Base-by-base conservation (phyloP, 176 grass and related monocot species). In the Thinopyrum elongatum region DNA sequence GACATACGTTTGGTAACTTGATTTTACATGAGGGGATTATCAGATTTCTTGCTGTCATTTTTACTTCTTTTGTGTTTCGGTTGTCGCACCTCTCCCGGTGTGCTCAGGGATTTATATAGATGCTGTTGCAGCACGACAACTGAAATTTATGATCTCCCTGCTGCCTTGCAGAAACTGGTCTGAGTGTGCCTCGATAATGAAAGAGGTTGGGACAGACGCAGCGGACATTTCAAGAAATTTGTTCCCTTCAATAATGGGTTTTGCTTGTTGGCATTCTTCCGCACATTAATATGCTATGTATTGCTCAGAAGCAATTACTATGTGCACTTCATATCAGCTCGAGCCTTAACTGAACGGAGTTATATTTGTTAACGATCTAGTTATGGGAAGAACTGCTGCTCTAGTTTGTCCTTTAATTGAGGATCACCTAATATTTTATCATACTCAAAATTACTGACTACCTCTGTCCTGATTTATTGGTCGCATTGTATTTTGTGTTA, bases 141-240 rank as follows among this genome's bases (percentile, higher is more conserved):
- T 51, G 55, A 76, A 89, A 78, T 66, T 80, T 82, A 69, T 74
- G 38, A 58, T 74, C 68, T 83, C 22, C 23, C 77, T 87, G 39
- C 31, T 95, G 49, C 74, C 31, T 71, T 86, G 44, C 91, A 96
- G 94, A 96, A 88, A 95, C 82, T 29, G 94, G 94, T 89, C 78
- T 95, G 42, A 88, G 94, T 75, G 78, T 81, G 62, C 94, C 94
- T 89, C 94, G 94, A 95, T 95, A 88, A 95, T 73, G 86, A 82
- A 82, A 89, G 85, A 77, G 64, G 36, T 16, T 47, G 23, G 5
- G 17, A 66, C 9, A 61, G 41, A 74, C 22, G 74, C 12, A 21
- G 76, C 51, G 70, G 60, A 76, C 27, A 67, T 76, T 79, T 47
- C 7, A 58, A 72, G 21, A 22, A 80, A 16, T 92, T 44, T 47